These are phyloP conservation scores for Penicillium subrubescens DNA, from an alignment of 495 filamentous ascomycete genomes.

Conservation along the genomic window DNA sequence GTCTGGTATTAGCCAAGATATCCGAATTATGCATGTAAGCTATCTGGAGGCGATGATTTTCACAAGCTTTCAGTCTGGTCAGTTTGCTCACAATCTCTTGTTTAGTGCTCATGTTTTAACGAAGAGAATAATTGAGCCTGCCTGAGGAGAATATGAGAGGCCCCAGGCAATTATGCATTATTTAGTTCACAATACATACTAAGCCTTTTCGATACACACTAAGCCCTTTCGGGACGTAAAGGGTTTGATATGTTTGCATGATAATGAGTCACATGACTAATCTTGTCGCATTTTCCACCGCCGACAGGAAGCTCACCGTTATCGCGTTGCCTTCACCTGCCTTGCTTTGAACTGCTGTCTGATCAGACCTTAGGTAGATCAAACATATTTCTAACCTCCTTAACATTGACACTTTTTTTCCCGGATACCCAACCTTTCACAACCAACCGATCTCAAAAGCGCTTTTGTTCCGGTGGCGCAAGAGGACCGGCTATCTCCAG, in stretches of 20 bases:
- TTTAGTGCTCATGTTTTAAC: too few species aligned
- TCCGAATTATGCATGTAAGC: background rate
- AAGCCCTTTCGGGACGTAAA: conserved; percentile 2
- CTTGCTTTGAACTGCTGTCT: background rate
- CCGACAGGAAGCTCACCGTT: conserved; percentile 9
- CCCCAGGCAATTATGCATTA: background rate
- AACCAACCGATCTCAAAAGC: conserved; percentile 2
- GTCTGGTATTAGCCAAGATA: background rate
- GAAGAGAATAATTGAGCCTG: too few species aligned
- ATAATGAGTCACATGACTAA: conserved; percentile 9
- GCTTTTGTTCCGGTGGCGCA: conserved; percentile 22
- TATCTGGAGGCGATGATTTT: too few species aligned
- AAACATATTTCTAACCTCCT: background rate
- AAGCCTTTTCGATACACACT: background rate
- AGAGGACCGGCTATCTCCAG: conserved; percentile 5
- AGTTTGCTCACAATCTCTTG: too few species aligned
- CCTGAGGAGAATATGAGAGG: background rate
- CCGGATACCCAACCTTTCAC: background rate
- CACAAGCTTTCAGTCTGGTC: too few species aligned
- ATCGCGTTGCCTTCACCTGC: conserved; percentile 18
- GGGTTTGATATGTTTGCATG: conserved; percentile 20
- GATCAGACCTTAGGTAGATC: background rate
- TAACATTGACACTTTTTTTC: background rate
- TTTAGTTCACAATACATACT: background rate
- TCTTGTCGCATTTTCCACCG: conserved; percentile 18